Conservation (phyloP, 2,329 filamentous ascomycete genomes). For the Colletotrichum sp. region DNA sequence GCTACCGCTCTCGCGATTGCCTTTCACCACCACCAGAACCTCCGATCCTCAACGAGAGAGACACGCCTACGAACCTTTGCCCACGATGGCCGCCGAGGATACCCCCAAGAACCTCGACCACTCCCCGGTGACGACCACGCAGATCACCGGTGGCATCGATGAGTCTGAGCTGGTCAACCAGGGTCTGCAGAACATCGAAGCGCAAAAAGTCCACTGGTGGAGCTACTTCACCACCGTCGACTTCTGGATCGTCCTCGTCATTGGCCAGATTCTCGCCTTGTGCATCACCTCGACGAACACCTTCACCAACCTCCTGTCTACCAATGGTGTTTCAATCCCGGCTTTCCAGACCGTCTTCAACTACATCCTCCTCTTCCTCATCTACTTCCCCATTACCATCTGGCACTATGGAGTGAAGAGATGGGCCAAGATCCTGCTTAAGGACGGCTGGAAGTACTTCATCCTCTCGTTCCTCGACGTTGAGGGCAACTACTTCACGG, state of each 20-base stretch:
- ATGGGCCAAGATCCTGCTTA: constrained; percentile 67
- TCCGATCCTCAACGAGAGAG: constrained; percentile 16
- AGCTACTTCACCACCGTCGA: constrained; percentile 83
- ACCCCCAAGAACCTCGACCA: background rate
- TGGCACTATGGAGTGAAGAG: constrained; percentile 78
- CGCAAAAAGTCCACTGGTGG: constrained; percentile 62
- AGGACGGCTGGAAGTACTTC: constrained; percentile 91
- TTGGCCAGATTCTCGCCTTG: constrained; percentile 86
- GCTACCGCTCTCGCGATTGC: constrained; percentile 24
- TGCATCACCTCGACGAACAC: constrained; percentile 95
- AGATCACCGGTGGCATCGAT: constrained; percentile 21
- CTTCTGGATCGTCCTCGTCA: constrained; percentile 82
- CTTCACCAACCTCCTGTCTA: constrained; percentile 76
- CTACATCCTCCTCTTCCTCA: constrained; percentile 81
- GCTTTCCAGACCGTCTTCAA: constrained; percentile 97
- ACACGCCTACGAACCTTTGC: constrained; percentile 10
- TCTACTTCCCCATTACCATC: constrained; percentile 83
- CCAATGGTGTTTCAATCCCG: constrained; percentile 77
- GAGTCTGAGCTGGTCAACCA: constrained; percentile 47
- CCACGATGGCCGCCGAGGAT: constrained; percentile 12
- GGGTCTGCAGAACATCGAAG: constrained; percentile 62
- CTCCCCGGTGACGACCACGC: constrained; percentile 22
- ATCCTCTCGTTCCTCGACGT: constrained; percentile 94
- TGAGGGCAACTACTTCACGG: constrained; percentile 97
- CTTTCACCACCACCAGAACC: constrained; percentile 21